These are phyloP conservation scores for Penicilliopsis zonata DNA, from an alignment of 495 filamentous ascomycete genomes.

Conservation along the genomic window DNA sequence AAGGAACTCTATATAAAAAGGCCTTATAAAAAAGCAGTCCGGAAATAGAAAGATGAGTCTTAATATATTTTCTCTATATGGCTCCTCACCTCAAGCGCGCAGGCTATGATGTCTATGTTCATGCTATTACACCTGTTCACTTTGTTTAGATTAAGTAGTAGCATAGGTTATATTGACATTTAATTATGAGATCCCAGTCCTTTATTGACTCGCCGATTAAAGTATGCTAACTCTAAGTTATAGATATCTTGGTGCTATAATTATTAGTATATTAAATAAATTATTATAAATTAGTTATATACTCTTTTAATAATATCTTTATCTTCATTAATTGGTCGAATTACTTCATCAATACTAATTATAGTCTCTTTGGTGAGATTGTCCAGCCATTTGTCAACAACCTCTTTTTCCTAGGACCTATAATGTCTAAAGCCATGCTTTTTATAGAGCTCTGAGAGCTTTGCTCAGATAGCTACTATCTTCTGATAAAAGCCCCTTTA, in stretches of 20 bases:
- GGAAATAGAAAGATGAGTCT: no score
- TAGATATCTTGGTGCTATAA: constrained; percentile 3
- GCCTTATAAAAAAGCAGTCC: no score
- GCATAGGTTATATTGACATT: no score
- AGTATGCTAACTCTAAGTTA: constrained; percentile 7
- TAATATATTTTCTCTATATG: no score
- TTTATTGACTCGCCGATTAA: constrained; percentile 3
- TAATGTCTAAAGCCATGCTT: constrained; percentile 8
- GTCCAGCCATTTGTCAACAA: constrained; percentile 9
- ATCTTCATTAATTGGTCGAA: constrained; percentile 14
- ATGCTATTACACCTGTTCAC: no score
- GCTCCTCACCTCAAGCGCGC: no score
- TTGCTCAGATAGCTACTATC: no score
- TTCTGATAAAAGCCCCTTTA: no score
- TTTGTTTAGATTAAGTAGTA: no score
- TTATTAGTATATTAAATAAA: constrained; percentile 5
- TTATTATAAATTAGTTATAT: constrained; percentile 8
- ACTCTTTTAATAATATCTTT: constrained; percentile 5
- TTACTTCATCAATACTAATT: constrained; percentile 18
- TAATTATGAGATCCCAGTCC: constrained; percentile 1
- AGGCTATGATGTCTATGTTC: no score
- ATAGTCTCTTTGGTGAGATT: constrained; percentile 18
- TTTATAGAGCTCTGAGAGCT: constrained; percentile 12
- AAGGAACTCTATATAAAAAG: no score
- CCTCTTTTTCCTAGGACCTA: constrained; percentile 8